Evolutionary conservation across 129 eudicot genomes (phyloP).

Genomic region (sunflower (Helianthus annuus)): HanXRQr2.0-SUNRISE NC_035435.2:165994992-165995491

Average conservation of each 20-base stretch:
- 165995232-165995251: slow-evolving; percentile 94
- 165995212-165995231: slow-evolving; percentile 96
- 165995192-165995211: slow-evolving; percentile 90
- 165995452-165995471: too few relatives aligned
- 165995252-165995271: slow-evolving; percentile 95
- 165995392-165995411: slow-evolving; percentile 8
- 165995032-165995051: slow-evolving; percentile 49
- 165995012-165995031: slow-evolving; percentile 66
- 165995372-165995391: not conserved
- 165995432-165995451: too few relatives aligned
- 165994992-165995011: slow-evolving; percentile 95
- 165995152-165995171: not conserved
- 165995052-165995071: not conserved
- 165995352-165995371: not conserved
- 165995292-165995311: slow-evolving; percentile 85
- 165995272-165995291: slow-evolving; percentile 96
- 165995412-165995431: not conserved
- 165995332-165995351: slow-evolving; percentile 6
- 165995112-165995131: not conserved
- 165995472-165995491: too few relatives aligned
- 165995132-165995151: not conserved
- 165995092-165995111: not conserved
- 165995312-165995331: slow-evolving; percentile 41
- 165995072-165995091: not conserved
- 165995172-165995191: slow-evolving; percentile 89